Conservation (phyloP, 306 rosid genomes). For the Sindora glabra region DNA sequence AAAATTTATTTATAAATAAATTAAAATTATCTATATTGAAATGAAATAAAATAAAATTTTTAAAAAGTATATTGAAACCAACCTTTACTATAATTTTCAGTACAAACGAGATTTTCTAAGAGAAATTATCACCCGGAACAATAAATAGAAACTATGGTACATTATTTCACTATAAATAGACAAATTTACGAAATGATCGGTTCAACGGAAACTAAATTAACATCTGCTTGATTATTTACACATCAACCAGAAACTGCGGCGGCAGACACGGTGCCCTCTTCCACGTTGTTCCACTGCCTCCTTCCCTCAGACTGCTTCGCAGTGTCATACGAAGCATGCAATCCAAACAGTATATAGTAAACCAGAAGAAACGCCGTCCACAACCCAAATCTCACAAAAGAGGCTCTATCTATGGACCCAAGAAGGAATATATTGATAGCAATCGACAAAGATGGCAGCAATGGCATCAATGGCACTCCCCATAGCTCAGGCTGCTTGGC, state of each 20-base stretch:
- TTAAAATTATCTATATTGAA: no score
- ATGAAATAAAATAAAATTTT: no score
- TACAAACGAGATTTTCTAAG: no score
- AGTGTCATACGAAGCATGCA: slow-evolving; percentile 38
- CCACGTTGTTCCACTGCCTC: not conserved
- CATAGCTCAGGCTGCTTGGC: slow-evolving; percentile 57
- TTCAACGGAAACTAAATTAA: no score
- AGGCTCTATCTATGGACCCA: slow-evolving; percentile 58
- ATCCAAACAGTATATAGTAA: slow-evolving; percentile 24
- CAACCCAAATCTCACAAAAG: slow-evolving; percentile 30
- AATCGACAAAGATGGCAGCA: slow-evolving; percentile 62
- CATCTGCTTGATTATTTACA: no score
- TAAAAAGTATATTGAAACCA: no score
- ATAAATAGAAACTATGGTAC: no score
- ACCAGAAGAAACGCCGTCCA: slow-evolving; percentile 24
- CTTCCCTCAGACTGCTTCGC: slow-evolving; percentile 14
- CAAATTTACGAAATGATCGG: no score
- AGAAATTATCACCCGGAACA: no score
- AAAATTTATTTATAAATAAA: no score
- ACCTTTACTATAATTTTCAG: no score
- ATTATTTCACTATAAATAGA: no score
- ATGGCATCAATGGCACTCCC: slow-evolving; percentile 82
- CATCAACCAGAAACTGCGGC: not conserved
- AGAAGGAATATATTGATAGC: slow-evolving; percentile 68
- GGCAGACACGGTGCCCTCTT: not conserved